Evolutionary conservation across 2,329 filamentous ascomycete species (phyloP).

Genomic region (Alternaria arbusti): DNA sequence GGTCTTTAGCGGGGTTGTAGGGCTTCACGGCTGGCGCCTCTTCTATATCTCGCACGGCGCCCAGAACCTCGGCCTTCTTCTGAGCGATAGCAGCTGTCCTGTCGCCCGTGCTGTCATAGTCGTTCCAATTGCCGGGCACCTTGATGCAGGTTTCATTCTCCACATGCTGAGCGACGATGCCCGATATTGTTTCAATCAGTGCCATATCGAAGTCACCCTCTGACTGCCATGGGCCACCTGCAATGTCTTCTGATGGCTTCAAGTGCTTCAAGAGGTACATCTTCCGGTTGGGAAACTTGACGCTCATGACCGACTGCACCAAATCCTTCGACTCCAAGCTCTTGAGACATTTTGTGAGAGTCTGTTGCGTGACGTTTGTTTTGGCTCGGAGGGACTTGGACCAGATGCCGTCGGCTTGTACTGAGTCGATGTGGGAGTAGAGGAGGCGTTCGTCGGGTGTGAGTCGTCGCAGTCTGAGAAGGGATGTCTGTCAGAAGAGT

Average conservation of each 20-base stretch:
- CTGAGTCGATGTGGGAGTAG: slow-evolving; percentile 87
- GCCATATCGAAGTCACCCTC: slow-evolving; percentile 88
- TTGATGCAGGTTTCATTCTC: slow-evolving; percentile 74
- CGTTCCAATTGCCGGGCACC: slow-evolving; percentile 52
- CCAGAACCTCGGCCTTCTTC: slow-evolving; percentile 46
- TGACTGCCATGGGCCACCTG: slow-evolving; percentile 93
- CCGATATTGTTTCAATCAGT: slow-evolving; percentile 80
- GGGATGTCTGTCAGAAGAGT: slow-evolving; percentile 11
- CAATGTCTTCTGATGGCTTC: slow-evolving; percentile 85
- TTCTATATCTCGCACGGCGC: slow-evolving; percentile 39
- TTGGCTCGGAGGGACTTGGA: slow-evolving; percentile 80
- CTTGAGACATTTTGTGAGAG: slow-evolving; percentile 82
- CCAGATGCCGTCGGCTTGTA: slow-evolving; percentile 88
- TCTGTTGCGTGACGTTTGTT: slow-evolving; percentile 82
- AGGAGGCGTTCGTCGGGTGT: slow-evolving; percentile 79
- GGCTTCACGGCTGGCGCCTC: slow-evolving; percentile 35
- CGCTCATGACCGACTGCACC: slow-evolving; percentile 88
- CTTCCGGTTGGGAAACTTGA: slow-evolving; percentile 88
- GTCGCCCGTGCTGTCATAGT: slow-evolving; percentile 44
- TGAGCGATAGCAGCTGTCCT: slow-evolving; percentile 40
- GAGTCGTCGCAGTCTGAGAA: slow-evolving; percentile 52
- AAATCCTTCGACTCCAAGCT: slow-evolving; percentile 80
- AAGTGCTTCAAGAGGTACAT: slow-evolving; percentile 94
- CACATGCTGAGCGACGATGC: slow-evolving; percentile 75
- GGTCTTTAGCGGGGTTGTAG: slow-evolving; percentile 30